Evolutionary conservation across 1,284 basidiomycete genomes (phyloP), one percentile per base, ranked within the genome.

Genomic region (Acaromyces ingoldii): DNA sequence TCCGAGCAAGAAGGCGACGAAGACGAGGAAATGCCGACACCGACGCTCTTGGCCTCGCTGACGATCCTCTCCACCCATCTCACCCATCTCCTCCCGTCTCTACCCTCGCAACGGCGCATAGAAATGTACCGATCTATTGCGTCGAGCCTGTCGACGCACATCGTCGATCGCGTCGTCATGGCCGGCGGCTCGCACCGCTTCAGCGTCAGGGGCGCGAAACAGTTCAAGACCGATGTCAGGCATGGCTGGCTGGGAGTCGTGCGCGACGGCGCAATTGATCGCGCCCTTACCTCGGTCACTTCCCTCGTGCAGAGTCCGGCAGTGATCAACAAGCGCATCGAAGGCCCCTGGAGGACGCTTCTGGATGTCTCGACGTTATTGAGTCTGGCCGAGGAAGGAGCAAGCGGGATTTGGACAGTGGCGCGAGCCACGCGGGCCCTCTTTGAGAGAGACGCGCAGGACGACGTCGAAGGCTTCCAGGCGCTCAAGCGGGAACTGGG

Each of bases 81-180:
- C 7, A 40, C 48, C 0, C 67, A 72, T 19, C 49, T 73, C 11
- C 47, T 60, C 19, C 49, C 58, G 4, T 51, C 67, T 3, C 53
- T 73, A n/a, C 61, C 66, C 0, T 42, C 59, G 2, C 40, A 45
- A 11, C 55, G 54, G 17, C 41, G 58, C 26, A 41, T 67, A 0
- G 62, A 63, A 7, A 44, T 71, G 30, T 73, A 74, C 46, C 55
- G 72, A 0, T 51, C 55, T 15, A 50, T 73, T 13, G 51, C 67
- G 0, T 2, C 29, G 0, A 26, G 50, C 0, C 46, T 73, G 4
- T 37, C 55, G 4, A 36, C 39, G 1, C 54, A 54, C 2, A 38
- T 74, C 4, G 63, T 74, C 2, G 67, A 72, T n/a, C 49, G 65
- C 1, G 60, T 74, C 1, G 46, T 74, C 25, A 67, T 72, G 4